These are phyloP conservation scores for Solanum pimpinellifolium DNA, from an alignment of 257 asterid genomes.

Conservation along the genomic window DNA sequence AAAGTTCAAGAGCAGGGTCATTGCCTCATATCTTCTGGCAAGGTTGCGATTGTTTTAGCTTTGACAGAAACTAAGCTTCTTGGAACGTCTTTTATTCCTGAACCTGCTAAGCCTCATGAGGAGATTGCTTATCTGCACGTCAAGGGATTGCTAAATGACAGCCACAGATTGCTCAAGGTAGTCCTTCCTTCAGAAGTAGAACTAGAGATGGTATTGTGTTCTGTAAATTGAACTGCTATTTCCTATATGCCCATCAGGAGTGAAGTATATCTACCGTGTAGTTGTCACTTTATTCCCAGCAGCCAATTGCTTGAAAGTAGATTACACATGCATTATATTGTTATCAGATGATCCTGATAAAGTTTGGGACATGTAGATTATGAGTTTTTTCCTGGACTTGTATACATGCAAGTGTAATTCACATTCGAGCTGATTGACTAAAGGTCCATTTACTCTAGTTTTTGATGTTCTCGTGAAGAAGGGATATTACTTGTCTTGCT, in stretches of 20 bases:
- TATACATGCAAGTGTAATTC: background rate
- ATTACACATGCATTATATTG: background rate
- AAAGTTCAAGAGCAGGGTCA: slow-evolving; percentile 43
- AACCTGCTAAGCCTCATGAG: slow-evolving; percentile 18
- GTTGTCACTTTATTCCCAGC: background rate
- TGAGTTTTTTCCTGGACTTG: background rate
- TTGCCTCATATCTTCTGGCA: slow-evolving; percentile 48
- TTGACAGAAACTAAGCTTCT: slow-evolving; percentile 25
- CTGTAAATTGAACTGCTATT: background rate
- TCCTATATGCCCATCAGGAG: background rate
- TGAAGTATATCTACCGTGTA: background rate
- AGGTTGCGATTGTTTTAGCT: slow-evolving; percentile 48
- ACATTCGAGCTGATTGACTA: background rate
- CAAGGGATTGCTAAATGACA: slow-evolving; percentile 40
- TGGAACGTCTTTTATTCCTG: slow-evolving; percentile 8
- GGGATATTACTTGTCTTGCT: background rate
- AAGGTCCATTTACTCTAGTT: background rate
- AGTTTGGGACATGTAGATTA: background rate
- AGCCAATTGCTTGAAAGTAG: background rate
- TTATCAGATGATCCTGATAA: background rate
- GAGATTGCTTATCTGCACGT: slow-evolving; percentile 8
- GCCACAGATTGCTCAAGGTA: slow-evolving; percentile 41
- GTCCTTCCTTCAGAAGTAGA: background rate
- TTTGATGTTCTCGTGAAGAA: background rate
- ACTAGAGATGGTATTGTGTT: background rate